Evolutionary conservation across 31 red algal species (phyloP).

Genomic region (Pterothamnion heteromorphum): DNA sequence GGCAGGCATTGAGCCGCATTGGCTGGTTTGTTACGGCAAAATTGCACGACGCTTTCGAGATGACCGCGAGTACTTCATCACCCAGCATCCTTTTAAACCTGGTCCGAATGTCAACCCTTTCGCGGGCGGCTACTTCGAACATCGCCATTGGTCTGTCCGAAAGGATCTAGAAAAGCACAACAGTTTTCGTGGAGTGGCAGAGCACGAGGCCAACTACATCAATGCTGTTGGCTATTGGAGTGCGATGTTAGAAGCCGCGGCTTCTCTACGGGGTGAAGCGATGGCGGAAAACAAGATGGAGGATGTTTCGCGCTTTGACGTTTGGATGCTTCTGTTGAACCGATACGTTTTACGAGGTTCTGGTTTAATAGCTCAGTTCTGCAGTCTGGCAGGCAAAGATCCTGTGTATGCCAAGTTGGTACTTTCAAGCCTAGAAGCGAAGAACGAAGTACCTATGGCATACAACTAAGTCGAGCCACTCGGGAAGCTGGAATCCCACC

Average conservation of each 20-base stretch:
- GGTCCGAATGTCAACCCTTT: too few relatives aligned
- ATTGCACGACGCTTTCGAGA: slow-evolving; percentile 41
- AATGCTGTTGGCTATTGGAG: slow-evolving; percentile 49
- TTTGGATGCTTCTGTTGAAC: not conserved
- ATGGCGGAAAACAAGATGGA: too few relatives aligned
- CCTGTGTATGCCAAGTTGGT: not conserved
- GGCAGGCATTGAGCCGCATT: slow-evolving; percentile 9
- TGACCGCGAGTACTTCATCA: too few relatives aligned
- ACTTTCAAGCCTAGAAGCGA: not conserved
- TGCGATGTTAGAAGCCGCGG: too few relatives aligned
- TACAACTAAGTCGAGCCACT: too few relatives aligned
- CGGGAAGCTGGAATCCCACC: not conserved
- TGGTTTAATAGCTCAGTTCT: not conserved
- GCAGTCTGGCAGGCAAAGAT: not conserved
- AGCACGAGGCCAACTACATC: slow-evolving; percentile 56
- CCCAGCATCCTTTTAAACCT: too few relatives aligned
- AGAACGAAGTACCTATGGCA: too few relatives aligned
- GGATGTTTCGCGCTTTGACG: not conserved
- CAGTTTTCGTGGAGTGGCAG: not conserved
- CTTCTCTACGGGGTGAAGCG: too few relatives aligned
- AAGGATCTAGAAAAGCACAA: not conserved
- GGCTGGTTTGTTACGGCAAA: not conserved
- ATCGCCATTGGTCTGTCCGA: slow-evolving; percentile 36
- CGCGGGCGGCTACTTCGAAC: slow-evolving; percentile 44
- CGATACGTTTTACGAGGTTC: not conserved